Percentiles rank a stretch among this genome's conserved stretches.
Conservation (phyloP, 139 green algal genomes). For the Picochlorum sp. region DNA sequence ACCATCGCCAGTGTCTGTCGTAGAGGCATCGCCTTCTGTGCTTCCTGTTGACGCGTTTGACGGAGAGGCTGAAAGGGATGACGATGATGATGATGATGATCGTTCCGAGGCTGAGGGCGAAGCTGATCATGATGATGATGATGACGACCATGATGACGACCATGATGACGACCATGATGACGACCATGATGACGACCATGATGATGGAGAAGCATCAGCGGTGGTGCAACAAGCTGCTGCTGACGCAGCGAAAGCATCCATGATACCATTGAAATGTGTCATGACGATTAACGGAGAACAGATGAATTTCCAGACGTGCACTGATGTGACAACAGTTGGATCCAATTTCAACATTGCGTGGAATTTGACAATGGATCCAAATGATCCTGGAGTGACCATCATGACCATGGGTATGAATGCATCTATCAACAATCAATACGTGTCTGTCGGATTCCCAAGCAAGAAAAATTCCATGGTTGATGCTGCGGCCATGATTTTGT, state of each 20-base stretch:
- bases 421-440: neutral
- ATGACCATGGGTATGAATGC: slow-evolving; percentile 4
- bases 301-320: neutral
- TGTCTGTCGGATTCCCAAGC: slow-evolving; percentile 1
- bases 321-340: neutral
- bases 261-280: neutral
- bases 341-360: neutral
- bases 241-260: neutral
- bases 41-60: neutral
- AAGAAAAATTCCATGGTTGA: neutral
- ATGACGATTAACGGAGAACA: neutral
- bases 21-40: neutral
- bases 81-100: neutral
- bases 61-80: neutral
- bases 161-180: too few relatives aligned
- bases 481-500: neutral
- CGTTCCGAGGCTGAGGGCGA: neutral
- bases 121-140: neutral
- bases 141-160: too few relatives aligned
- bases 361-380: neutral
- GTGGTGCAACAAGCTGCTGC: too few relatives aligned
- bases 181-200: too few relatives aligned
- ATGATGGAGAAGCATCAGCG: too few relatives aligned
- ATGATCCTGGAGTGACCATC: neutral
- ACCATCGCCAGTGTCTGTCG: too few relatives aligned